These are phyloP conservation scores for Chrysosporium keratinophilum DNA, from an alignment of 2,329 filamentous ascomycete species.

Conservation along the genomic window DNA sequence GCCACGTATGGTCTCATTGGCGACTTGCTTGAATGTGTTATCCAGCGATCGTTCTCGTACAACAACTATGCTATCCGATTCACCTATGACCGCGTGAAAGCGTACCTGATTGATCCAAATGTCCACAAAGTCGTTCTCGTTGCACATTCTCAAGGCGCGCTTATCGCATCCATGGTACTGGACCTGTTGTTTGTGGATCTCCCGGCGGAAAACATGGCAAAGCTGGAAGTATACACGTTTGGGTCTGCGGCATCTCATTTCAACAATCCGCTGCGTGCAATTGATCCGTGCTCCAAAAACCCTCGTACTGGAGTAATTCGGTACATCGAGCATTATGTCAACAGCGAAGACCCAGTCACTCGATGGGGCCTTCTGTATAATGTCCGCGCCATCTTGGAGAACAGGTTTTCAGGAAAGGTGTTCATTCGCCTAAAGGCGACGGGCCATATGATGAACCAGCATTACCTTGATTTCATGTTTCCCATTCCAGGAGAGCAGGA, in stretches of 20 bases:
- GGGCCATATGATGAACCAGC: constrained; percentile 38
- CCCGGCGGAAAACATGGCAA: constrained; percentile 52
- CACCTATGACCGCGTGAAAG: constrained; percentile 53
- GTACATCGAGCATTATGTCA: constrained; percentile 72
- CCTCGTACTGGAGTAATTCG: constrained; percentile 42
- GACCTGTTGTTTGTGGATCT: constrained; percentile 69
- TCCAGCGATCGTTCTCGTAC: constrained; percentile 65
- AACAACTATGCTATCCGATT: constrained; percentile 55
- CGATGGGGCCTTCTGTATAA: constrained; percentile 66
- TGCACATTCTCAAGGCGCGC: constrained; percentile 66
- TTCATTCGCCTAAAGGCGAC: constrained; percentile 35
- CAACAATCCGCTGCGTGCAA: constrained; percentile 57
- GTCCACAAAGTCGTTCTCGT: constrained; percentile 63
- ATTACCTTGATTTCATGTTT: constrained; percentile 38
- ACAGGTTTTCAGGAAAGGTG: constrained; percentile 41
- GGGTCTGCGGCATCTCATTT: constrained; percentile 71
- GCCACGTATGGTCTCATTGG: constrained; percentile 63
- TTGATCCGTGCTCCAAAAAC: constrained; percentile 26
- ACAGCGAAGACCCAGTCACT: constrained; percentile 62
- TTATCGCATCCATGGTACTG: constrained; percentile 60
- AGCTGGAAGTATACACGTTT: constrained; percentile 67
- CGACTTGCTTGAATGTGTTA: constrained; percentile 64
- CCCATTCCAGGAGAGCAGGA: constrained; percentile 19
- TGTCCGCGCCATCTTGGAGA: constrained; percentile 40
- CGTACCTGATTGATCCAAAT: constrained; percentile 50